Conservation (phyloP, 108 stramenopile genomes). For the Cafeteria roenbergensis region DNA sequence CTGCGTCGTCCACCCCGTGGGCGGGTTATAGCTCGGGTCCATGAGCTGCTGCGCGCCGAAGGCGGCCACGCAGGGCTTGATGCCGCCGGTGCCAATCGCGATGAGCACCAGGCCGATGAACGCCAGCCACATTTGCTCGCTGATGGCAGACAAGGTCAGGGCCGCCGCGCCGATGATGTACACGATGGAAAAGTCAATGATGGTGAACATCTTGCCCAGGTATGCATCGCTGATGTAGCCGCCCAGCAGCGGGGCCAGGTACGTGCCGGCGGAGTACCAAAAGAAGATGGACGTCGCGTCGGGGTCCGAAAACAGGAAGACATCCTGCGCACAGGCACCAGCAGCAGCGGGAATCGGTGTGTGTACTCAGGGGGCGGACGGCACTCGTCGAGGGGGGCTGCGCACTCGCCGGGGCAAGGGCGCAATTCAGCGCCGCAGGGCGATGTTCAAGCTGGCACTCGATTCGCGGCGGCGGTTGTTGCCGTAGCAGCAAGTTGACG, state of each 20-base stretch:
- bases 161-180: slow-evolving; percentile 39
- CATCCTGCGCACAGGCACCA: too few relatives aligned
- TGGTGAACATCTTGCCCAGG: slow-evolving; percentile 48
- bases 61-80: slow-evolving; percentile 57
- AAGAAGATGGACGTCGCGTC: slow-evolving; percentile 31
- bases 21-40: not conserved
- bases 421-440: too few relatives aligned
- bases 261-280: slow-evolving; percentile 33
- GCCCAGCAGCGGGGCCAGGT: slow-evolving; percentile 45
- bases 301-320: too few relatives aligned
- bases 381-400: too few relatives aligned
- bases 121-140: slow-evolving; percentile 10
- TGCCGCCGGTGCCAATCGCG: slow-evolving; percentile 57
- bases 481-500: too few relatives aligned
- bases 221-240: slow-evolving; percentile 42
- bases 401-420: too few relatives aligned
- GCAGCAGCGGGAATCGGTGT: too few relatives aligned
- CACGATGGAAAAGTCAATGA: slow-evolving; percentile 33
- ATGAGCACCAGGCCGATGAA: slow-evolving; percentile 41
- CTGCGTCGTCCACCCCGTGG: slow-evolving; percentile 19
- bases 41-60: slow-evolving; percentile 54
- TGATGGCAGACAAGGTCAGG: slow-evolving; percentile 30
- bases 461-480: too few relatives aligned
- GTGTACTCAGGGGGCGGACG: too few relatives aligned
- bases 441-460: too few relatives aligned